Evolutionary conservation across 2,329 filamentous ascomycete genomes (phyloP), one percentile per base, ranked within the genome.

Genomic region (Aphanoascus verrucosus): DNA sequence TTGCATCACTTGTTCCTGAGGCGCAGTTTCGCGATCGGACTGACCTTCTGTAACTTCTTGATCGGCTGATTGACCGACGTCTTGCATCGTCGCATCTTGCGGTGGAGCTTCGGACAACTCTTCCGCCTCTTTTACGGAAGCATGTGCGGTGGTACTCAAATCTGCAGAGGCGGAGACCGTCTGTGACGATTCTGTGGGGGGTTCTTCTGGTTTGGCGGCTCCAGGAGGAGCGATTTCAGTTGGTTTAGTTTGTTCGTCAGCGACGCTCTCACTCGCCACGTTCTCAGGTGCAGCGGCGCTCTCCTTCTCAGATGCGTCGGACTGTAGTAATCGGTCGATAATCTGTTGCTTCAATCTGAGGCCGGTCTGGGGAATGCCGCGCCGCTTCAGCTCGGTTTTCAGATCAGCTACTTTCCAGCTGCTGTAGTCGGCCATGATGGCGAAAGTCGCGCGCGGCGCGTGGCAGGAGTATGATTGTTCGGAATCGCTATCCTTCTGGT

Each of bases 381-480:
- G 80, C 55, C 74, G 76, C 69, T 86, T 88, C 41, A 90, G 76
- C 72, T 89, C 85, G 19, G 80, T 80, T 68, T 84, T 85, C 55
- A 91, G 77, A 63, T 89, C 84, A 34, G 82, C 75, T 58, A 91
- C 86, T 70, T 86, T 90, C 63, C 83, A 77, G 68, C 75, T 76
- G 53, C 65, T 73, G 65, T 76, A 80, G 59, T 79, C 76, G 56
- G 71, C 69, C 77, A 78, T 79, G 28, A 42, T 52, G 56, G 50
- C 32, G 15, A 41, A 46, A 37, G 14, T 5, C 11, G 20, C 50
- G 42, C 32, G 50, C 15, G 37, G 32, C 41, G 41, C 41, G 50
- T 15, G n/a, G 32, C 19, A 43, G 31, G n/a, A 44, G n/a, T 3
- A 20, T 12, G 11, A 7, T 32, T 41, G 38, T 14, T 34, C 12